Evolutionary conservation across 805 yeast genomes (phyloP).

Genomic region (Hanseniaspora thailandica): DNA sequence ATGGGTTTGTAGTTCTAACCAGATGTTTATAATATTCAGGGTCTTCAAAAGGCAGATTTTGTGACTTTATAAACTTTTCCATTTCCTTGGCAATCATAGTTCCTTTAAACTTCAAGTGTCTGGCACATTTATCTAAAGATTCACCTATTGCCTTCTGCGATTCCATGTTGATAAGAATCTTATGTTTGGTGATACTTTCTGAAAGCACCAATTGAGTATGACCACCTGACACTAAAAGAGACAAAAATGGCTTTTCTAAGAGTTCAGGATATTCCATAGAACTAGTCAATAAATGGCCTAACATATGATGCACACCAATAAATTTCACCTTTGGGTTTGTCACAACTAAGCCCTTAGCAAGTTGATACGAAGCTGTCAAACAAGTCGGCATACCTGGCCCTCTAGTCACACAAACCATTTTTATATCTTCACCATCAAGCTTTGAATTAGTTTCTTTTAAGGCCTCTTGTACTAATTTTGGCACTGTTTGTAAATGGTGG

Average conservation of each 20-base stretch:
- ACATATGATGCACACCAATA: slow-evolving; percentile 91
- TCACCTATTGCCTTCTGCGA: slow-evolving; percentile 85
- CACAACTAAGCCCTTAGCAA: slow-evolving; percentile 77
- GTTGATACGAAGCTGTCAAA: slow-evolving; percentile 64
- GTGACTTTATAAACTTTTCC: slow-evolving; percentile 41
- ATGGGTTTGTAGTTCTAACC: slow-evolving; percentile 32
- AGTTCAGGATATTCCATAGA: slow-evolving; percentile 37
- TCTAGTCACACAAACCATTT: slow-evolving; percentile 75
- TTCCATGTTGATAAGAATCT: slow-evolving; percentile 57
- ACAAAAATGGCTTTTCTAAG: slow-evolving; percentile 49
- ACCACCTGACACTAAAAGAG: slow-evolving; percentile 82
- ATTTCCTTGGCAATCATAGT: slow-evolving; percentile 78
- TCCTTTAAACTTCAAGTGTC: slow-evolving; percentile 69
- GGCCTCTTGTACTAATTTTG: slow-evolving; percentile 38
- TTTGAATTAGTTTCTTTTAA: slow-evolving; percentile 24
- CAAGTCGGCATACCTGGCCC: slow-evolving; percentile 98
- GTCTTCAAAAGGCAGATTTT: slow-evolving; percentile 18
- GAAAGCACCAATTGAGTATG: slow-evolving; percentile 81
- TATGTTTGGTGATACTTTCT: slow-evolving; percentile 49
- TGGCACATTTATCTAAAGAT: slow-evolving; percentile 82
- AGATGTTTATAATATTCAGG: slow-evolving; percentile 3
- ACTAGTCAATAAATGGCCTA: slow-evolving; percentile 74
- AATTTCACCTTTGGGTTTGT: slow-evolving; percentile 2
- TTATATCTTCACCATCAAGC: slow-evolving; percentile 34
- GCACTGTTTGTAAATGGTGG: slow-evolving; percentile 58